These are phyloP conservation scores for Aureobasidium zeae DNA, from an alignment of 2,329 filamentous ascomycete species.

Conservation along the genomic window DNA sequence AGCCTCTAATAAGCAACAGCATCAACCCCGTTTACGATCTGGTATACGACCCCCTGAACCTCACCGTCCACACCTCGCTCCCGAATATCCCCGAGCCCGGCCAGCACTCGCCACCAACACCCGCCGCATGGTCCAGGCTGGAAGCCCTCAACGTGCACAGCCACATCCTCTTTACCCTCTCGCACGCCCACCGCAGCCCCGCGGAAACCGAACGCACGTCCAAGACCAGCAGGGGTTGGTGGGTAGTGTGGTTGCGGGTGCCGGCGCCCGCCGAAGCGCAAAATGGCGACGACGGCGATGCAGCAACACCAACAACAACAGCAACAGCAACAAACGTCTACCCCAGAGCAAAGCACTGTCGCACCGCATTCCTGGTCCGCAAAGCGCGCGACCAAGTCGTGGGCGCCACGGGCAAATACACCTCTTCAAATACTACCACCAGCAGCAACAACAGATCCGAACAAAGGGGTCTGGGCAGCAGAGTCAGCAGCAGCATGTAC, in stretches of 20 bases:
- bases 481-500: constrained; percentile 16
- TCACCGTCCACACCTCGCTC: constrained; percentile 52
- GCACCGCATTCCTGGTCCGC: constrained; percentile 36
- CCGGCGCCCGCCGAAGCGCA: constrained; percentile 22
- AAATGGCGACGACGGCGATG: not conserved
- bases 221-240: constrained; percentile 57
- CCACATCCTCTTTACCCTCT: constrained; percentile 48
- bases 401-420: constrained; percentile 22
- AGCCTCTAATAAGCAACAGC: constrained; percentile 29
- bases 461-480: constrained; percentile 25
- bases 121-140: constrained; percentile 41
- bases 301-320: too few relatives aligned
- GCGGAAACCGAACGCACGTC: constrained; percentile 51
- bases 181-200: constrained; percentile 38
- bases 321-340: too few relatives aligned
- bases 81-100: constrained; percentile 54
- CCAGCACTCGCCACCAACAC: constrained; percentile 30
- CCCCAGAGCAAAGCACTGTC: constrained; percentile 20
- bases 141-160: constrained; percentile 55
- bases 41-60: constrained; percentile 49
- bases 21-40: constrained; percentile 47
- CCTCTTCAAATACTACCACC: too few relatives aligned
- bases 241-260: constrained; percentile 56
- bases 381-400: constrained; percentile 29
- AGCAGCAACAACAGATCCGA: too few relatives aligned